Evolutionary conservation across 768 basidiomycete genomes (phyloP), one percentile per base, ranked within the genome.

Genomic region (Peribolospora kevripleyi): DNA sequence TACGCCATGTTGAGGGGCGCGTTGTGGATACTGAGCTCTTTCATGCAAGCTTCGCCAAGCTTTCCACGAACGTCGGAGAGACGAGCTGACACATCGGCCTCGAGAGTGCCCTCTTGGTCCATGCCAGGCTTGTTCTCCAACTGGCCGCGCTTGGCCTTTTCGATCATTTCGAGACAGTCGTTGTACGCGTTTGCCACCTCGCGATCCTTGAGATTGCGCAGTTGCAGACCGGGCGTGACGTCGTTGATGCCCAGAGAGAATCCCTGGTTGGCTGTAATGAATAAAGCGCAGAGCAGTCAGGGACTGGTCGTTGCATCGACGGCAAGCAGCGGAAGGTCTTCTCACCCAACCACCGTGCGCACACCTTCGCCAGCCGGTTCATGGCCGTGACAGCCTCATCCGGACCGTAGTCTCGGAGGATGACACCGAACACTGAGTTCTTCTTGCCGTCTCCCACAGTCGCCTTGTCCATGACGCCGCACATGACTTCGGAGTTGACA

Each of bases 201-300:
- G 4, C 68, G 67, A 57, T 95, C 82, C 68, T 98, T 98, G 69
- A 80, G 77, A 4, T 64, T 69, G 5, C 78, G 75, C n/a, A 98
- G 73, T 46, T 75, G 73, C 2, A 81, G 81, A 4, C 93, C 91
- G 11, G 93, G 93, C 57, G 90, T 98, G 55, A 98, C 93, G 63
- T 98, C 93, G 70, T 84, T 93, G 69, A 98, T 97, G 38, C 93
- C 93, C 46, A 98, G 74, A 11, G 93, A 98, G 69, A 98, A 97
- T 1, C 93, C 93, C 60, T 80, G 82, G 68, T 95, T 98, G 1
- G 88, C 91, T 88, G 62, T n/a, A 10, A 45, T 48, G 46, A 13
- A n/a, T 13, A 25, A 40, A 37, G 42, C 5, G 42, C 4, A 13
- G n/a, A 39, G n/a, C 48, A 25, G 50, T 64, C 54, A 62, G 63